These are phyloP conservation scores for Medicago ruthenica DNA, from an alignment of 306 rosid genomes.

Conservation along the genomic window DNA sequence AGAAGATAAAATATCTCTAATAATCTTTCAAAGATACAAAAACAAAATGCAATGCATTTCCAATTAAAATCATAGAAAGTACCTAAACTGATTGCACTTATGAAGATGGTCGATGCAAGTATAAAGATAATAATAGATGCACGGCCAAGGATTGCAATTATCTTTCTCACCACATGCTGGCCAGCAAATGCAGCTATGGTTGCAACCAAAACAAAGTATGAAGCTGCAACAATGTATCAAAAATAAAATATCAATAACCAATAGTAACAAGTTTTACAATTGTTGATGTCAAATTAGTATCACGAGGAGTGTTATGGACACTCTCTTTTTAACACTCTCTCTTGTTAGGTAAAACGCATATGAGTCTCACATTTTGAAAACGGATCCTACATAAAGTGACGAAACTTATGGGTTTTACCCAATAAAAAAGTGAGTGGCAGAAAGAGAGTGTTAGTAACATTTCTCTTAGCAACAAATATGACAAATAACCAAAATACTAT, in stretches of 20 bases:
- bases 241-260: background rate
- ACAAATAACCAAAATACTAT: background rate
- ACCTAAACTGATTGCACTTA: conserved; percentile 85
- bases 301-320: no score
- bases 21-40: background rate
- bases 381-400: no score
- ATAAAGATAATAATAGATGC: conserved; percentile 81
- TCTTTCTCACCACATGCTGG: conserved; percentile 76
- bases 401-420: no score
- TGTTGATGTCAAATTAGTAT: no score
- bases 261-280: no score
- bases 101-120: conserved; percentile 69
- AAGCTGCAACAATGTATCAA: conserved; percentile 54
- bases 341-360: no score
- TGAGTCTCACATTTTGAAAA: no score
- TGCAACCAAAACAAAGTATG: conserved; percentile 67
- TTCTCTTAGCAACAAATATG: background rate
- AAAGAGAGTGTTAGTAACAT: no score
- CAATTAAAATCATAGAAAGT: conserved; percentile 26
- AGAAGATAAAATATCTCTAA: background rate
- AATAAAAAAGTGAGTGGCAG: no score
- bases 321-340: no score
- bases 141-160: conserved; percentile 66
- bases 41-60: background rate
- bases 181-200: conserved; percentile 78